phyloP scores from a whole-genome alignment of 1,284 basidiomycete species.

The Sanguinoderma infundibulare region DNA sequence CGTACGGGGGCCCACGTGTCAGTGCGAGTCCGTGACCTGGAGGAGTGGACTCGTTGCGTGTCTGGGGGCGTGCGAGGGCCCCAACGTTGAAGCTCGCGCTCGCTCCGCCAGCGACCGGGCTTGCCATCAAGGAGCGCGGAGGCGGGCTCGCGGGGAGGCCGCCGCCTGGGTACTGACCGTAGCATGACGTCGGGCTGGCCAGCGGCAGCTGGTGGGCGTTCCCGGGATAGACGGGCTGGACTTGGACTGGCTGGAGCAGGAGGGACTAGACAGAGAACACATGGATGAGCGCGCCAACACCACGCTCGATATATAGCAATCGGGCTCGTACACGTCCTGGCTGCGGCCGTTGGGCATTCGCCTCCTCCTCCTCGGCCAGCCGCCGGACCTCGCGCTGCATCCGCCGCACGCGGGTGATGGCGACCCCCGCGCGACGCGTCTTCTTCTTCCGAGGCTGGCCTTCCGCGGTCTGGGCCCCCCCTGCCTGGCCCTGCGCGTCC shows the following conservation, averaged over 20 bases:
- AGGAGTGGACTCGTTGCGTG: slow-evolving; percentile 18
- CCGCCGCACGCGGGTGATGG: slow-evolving; percentile 23
- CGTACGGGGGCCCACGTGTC: slow-evolving; percentile 23
- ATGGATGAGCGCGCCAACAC: background rate
- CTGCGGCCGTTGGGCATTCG: slow-evolving; percentile 14
- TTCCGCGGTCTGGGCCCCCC: slow-evolving; percentile 14
- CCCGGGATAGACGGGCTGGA: slow-evolving; percentile 8
- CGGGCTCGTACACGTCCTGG: slow-evolving; percentile 16
- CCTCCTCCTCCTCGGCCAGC: slow-evolving; percentile 27
- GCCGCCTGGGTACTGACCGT: background rate
- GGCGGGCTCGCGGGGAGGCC: slow-evolving; percentile 2
- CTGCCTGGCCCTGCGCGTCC: slow-evolving; percentile 10
- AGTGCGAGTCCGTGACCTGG: slow-evolving; percentile 1
- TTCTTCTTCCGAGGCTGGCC: slow-evolving; percentile 27
- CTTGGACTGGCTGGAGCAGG: slow-evolving; percentile 9
- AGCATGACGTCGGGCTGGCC: background rate
- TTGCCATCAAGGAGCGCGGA: slow-evolving; percentile 14
- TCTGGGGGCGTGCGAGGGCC: slow-evolving; percentile 18
- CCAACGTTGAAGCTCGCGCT: background rate
- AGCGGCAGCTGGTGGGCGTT: background rate
- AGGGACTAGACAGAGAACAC: slow-evolving; percentile 4
- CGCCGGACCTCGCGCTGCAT: slow-evolving; percentile 25
- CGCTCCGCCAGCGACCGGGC: slow-evolving; percentile 6
- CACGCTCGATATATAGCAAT: slow-evolving; percentile 3
- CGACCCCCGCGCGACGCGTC: slow-evolving; percentile 23